Evolutionary conservation across 2,329 filamentous ascomycete species (phyloP).

Genomic region (Claviceps sp.): DNA sequence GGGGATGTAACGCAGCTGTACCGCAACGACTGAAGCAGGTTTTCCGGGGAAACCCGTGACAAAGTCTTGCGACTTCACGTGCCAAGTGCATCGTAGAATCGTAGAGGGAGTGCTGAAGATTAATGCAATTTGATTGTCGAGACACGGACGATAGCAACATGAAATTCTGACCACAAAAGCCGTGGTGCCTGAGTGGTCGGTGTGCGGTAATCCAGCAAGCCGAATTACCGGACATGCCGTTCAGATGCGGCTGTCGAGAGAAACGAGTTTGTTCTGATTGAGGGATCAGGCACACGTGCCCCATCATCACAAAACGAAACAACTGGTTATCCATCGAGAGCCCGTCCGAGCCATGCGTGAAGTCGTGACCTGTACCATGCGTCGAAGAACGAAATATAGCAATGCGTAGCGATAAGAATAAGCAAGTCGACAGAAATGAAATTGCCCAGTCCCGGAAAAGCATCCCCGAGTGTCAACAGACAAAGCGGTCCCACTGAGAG

Average conservation of each 20-base stretch:
- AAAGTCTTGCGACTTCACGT: neutral
- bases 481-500: neutral
- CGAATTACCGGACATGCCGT: slow-evolving; percentile 27
- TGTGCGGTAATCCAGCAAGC: slow-evolving; percentile 7
- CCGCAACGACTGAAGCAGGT: slow-evolving; percentile 22
- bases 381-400: slow-evolving; percentile 31
- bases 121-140: neutral
- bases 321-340: slow-evolving; percentile 10
- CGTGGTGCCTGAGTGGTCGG: neutral
- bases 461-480: neutral
- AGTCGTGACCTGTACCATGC: slow-evolving; percentile 19
- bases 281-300: slow-evolving; percentile 1
- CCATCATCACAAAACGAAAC: slow-evolving; percentile 5
- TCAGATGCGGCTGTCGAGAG: slow-evolving; percentile 17
- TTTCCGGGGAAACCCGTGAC: neutral
- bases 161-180: neutral
- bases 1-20: slow-evolving; percentile 19
- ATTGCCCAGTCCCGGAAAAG: slow-evolving; percentile 7
- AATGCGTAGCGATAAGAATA: slow-evolving; percentile 19
- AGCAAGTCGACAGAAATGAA: slow-evolving; percentile 9
- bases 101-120: neutral
- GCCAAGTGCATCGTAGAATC: slow-evolving; percentile 2
- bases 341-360: slow-evolving; percentile 26
- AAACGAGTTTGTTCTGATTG: slow-evolving; percentile 5
- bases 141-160: neutral